These are phyloP conservation scores for Theileria orientalis DNA, from an alignment of 169 alveolate genomes.

Conservation along the genomic window DNA sequence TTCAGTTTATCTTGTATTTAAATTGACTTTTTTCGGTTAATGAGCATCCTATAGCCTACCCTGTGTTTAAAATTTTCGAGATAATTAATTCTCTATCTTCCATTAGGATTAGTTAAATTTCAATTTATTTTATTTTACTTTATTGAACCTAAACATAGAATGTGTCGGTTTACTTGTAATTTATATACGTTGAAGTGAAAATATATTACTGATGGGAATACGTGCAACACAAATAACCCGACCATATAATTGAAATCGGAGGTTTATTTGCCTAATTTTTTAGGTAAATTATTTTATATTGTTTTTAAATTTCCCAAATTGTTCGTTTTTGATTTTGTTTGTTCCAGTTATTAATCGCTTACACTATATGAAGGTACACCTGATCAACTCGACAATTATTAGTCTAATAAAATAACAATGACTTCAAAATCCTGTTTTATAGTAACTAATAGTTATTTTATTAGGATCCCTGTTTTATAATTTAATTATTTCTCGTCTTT, in stretches of 20 bases:
- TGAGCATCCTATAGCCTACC: neutral
- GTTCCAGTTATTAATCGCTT: too few species aligned
- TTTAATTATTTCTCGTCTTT: too few species aligned
- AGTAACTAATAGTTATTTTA: too few species aligned
- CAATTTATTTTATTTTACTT: neutral
- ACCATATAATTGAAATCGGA: conserved; percentile 3
- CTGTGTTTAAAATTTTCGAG: conserved; percentile 7
- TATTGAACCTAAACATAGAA: conserved; percentile 1
- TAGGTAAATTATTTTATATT: neutral
- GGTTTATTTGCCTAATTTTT: neutral
- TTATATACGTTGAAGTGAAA: conserved; percentile 3
- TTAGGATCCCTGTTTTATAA: too few species aligned
- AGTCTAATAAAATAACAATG: too few species aligned
- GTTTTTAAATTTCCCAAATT: too few species aligned
- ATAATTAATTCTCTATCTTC: conserved; percentile 15
- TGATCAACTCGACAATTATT: too few species aligned
- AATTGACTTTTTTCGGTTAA: neutral
- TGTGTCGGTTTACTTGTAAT: neutral
- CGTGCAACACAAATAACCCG: conserved; percentile 26
- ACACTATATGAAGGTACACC: too few species aligned
- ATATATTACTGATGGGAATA: conserved; percentile 14
- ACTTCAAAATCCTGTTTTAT: too few species aligned
- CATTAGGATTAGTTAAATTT: conserved; percentile 2
- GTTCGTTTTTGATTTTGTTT: too few species aligned
- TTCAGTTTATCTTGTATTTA: neutral